Evolutionary conservation across 176 grass and related monocot species (phyloP).

Genomic region (Avena atlantica): DNA sequence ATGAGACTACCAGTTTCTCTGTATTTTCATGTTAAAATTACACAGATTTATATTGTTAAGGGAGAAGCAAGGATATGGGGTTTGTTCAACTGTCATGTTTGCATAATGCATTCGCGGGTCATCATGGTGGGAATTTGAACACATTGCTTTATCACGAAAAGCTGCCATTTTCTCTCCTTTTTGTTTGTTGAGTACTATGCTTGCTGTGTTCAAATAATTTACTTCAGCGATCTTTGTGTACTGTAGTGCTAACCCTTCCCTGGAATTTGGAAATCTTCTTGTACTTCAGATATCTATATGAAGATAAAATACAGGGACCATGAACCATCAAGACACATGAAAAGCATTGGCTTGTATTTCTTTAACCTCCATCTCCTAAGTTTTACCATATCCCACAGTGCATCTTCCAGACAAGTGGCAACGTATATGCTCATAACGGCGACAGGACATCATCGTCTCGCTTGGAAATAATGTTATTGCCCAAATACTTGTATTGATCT

Average conservation of each 20-base stretch:
- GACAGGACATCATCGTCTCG: not conserved
- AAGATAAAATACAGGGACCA: not conserved
- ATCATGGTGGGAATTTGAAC: not conserved
- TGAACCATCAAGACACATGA: not conserved
- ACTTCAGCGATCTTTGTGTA: not conserved
- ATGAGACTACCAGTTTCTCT: constrained; percentile 1
- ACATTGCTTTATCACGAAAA: constrained; percentile 11
- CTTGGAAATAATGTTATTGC: not conserved
- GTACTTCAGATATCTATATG: not conserved
- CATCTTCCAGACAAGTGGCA: not conserved
- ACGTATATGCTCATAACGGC: not conserved
- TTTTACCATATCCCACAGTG: not conserved
- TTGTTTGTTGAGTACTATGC: not conserved
- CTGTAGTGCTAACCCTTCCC: not conserved
- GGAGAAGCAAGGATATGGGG: not conserved
- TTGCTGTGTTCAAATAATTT: not conserved
- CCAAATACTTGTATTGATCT: constrained; percentile 23
- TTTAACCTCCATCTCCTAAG: not conserved
- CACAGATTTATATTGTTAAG: not conserved
- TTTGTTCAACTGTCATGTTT: not conserved
- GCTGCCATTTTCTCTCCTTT: not conserved
- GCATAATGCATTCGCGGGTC: not conserved
- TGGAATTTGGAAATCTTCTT: not conserved
- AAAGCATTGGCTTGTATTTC: not conserved
- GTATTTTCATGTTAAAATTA: not conserved